phyloP scores from a whole-genome alignment of 495 filamentous ascomycete genomes.

The Annulohypoxylon stygium region DNA sequence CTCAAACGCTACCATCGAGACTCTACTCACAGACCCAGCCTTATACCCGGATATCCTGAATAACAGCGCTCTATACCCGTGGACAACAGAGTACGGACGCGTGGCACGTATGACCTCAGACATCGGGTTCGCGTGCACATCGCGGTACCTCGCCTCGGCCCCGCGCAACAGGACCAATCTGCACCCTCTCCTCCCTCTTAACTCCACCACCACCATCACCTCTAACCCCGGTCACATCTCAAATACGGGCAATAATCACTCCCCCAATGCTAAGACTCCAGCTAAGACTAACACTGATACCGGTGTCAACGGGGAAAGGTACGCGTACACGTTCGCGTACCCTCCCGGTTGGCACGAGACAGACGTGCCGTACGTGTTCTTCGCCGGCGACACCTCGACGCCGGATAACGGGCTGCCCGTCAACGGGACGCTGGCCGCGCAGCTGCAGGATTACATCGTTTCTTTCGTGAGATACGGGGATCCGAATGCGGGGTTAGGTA shows the following conservation, averaged over 20 bases:
- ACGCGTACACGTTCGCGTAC: slow-evolving; percentile 72
- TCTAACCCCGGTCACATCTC: not conserved
- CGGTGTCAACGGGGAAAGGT: slow-evolving; percentile 53
- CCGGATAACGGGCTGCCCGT: slow-evolving; percentile 50
- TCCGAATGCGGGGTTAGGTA: slow-evolving; percentile 38
- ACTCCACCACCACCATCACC: not conserved
- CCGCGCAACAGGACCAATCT: slow-evolving; percentile 56
- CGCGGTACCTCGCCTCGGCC: slow-evolving; percentile 58
- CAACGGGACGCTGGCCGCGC: slow-evolving; percentile 62
- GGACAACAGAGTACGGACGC: slow-evolving; percentile 56
- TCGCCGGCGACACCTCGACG: slow-evolving; percentile 58
- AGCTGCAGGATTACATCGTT: slow-evolving; percentile 72
- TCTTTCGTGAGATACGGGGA: slow-evolving; percentile 62
- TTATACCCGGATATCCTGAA: slow-evolving; percentile 59
- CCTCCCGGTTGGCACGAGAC: slow-evolving; percentile 67
- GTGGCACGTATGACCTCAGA: slow-evolving; percentile 55
- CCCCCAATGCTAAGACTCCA: not conserved
- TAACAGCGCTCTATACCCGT: slow-evolving; percentile 58
- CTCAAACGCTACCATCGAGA: slow-evolving; percentile 23
- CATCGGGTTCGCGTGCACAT: slow-evolving; percentile 64
- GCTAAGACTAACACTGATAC: not conserved
- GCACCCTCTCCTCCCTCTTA: not conserved
- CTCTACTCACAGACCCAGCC: slow-evolving; percentile 30
- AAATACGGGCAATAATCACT: not conserved
- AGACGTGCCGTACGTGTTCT: slow-evolving; percentile 69